Percentiles rank a stretch among this genome's conserved stretches.
phyloP scores from a whole-genome alignment of 2,329 filamentous ascomycete genomes.

The Penicillium occitanis region DNA sequence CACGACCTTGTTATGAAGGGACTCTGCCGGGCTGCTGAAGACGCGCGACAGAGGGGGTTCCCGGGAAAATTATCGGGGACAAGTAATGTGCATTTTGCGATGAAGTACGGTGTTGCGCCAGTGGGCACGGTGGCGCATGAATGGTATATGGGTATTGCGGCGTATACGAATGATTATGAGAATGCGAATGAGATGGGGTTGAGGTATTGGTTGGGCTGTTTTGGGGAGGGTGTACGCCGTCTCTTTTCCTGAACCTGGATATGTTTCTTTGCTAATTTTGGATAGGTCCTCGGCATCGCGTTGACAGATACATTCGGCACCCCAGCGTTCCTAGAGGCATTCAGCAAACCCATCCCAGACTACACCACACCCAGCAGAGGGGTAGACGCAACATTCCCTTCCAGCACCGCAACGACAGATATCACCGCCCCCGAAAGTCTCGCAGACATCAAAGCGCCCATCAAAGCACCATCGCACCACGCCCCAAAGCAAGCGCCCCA shows the following conservation, averaged over 20 bases:
- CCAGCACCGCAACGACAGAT: constrained; percentile 46
- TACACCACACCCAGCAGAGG: constrained; percentile 45
- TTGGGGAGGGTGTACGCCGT: constrained; percentile 66
- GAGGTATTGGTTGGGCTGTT: constrained; percentile 85
- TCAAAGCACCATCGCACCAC: constrained; percentile 44
- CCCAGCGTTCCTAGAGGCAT: constrained; percentile 79
- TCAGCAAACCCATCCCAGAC: constrained; percentile 64
- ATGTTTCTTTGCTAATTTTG: neutral
- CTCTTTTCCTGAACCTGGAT: neutral
- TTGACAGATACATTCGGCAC: constrained; percentile 97
- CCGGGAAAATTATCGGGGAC: constrained; percentile 78
- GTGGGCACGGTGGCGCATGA: constrained; percentile 93
- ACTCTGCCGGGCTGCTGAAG: constrained; percentile 73
- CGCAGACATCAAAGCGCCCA: constrained; percentile 43
- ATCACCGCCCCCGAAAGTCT: constrained; percentile 39
- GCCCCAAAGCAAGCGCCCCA: constrained; percentile 40
- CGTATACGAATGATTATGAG: constrained; percentile 82
- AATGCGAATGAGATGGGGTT: constrained; percentile 81
- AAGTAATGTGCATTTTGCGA: constrained; percentile 95
- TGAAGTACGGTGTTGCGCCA: constrained; percentile 81
- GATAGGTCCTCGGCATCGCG: constrained; percentile 73
- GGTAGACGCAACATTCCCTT: constrained; percentile 40
- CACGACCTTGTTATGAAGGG: constrained; percentile 90
- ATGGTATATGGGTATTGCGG: constrained; percentile 99
- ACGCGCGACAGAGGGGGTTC: constrained; percentile 64